phyloP scores from a whole-genome alignment of 2,329 filamentous ascomycete species.

The Trematosphaeria pertusa region DNA sequence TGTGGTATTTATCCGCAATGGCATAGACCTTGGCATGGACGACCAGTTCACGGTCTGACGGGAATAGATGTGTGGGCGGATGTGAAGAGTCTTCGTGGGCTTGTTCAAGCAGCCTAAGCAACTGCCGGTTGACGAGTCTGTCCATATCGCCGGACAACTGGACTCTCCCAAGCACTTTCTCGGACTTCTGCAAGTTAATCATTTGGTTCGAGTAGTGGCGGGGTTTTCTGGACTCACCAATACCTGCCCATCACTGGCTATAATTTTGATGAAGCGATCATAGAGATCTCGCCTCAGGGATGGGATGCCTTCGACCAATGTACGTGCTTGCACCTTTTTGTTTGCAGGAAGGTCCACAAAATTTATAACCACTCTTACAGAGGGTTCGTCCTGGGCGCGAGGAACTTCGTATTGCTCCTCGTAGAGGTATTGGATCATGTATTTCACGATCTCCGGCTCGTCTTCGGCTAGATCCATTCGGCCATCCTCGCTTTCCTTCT shows the following conservation, averaged over 20 bases:
- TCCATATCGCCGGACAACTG: no score
- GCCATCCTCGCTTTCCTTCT: background rate
- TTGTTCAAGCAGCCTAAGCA: background rate
- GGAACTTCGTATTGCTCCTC: background rate
- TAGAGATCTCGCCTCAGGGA: background rate
- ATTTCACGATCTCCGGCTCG: background rate
- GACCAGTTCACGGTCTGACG: background rate
- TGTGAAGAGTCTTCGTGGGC: background rate
- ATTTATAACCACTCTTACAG: background rate
- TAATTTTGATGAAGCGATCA: background rate
- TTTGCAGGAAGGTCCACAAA: background rate
- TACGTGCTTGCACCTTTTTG: background rate
- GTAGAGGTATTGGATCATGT: conserved; percentile 1
- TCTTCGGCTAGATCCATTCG: background rate
- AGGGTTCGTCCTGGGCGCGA: background rate
- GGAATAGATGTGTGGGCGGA: background rate
- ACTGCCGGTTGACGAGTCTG: no score
- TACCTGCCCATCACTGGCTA: no score
- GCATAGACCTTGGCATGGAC: background rate
- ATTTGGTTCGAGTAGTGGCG: background rate
- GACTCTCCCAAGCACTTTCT: no score
- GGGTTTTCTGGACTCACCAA: no score
- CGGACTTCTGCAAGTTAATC: background rate
- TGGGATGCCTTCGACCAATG: background rate
- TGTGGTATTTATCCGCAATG: background rate